These are phyloP conservation scores for Boletus tomentosulus DNA, from an alignment of 768 basidiomycete species.

Conservation along the genomic window DNA sequence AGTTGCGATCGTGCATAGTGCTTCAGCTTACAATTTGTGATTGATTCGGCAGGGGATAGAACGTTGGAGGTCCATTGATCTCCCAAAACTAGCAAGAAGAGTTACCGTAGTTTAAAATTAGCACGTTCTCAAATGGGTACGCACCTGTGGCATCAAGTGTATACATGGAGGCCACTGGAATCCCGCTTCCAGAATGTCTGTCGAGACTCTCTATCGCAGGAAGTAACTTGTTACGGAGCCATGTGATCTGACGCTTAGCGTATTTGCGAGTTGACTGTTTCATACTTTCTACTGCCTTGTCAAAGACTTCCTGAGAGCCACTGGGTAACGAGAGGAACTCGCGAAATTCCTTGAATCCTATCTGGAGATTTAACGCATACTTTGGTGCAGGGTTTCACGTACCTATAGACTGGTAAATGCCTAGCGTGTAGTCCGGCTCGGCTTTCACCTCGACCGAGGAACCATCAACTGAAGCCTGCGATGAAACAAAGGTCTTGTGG, in stretches of 20 bases:
- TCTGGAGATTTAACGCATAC: constrained; percentile 5
- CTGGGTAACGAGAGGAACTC: constrained; percentile 50
- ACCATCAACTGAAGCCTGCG: background rate
- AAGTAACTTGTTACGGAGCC: constrained; percentile 87
- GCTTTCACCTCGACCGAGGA: background rate
- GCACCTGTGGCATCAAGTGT: constrained; percentile 68
- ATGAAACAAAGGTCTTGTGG: constrained; percentile 22
- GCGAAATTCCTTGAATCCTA: constrained; percentile 93
- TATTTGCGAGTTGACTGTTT: constrained; percentile 88
- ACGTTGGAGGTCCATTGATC: constrained; percentile 60
- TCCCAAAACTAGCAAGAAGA: constrained; percentile 40
- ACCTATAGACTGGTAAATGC: constrained; percentile 96
- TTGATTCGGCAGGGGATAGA: constrained; percentile 42
- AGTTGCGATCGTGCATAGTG: background rate
- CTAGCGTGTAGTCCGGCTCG: constrained; percentile 59
- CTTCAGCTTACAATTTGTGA: constrained; percentile 43
- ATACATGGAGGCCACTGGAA: constrained; percentile 41
- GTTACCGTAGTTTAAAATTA: background rate
- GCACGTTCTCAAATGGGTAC: constrained; percentile 9
- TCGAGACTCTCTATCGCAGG: constrained; percentile 60
- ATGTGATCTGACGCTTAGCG: constrained; percentile 85
- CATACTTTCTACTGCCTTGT: constrained; percentile 67
- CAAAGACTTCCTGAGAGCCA: constrained; percentile 41
- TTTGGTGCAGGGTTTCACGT: constrained; percentile 8
- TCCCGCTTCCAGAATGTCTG: constrained; percentile 22